Evolutionary conservation across 2,329 filamentous ascomycete genomes (phyloP).

Genomic region (Dryadomyces sulphureus): DNA sequence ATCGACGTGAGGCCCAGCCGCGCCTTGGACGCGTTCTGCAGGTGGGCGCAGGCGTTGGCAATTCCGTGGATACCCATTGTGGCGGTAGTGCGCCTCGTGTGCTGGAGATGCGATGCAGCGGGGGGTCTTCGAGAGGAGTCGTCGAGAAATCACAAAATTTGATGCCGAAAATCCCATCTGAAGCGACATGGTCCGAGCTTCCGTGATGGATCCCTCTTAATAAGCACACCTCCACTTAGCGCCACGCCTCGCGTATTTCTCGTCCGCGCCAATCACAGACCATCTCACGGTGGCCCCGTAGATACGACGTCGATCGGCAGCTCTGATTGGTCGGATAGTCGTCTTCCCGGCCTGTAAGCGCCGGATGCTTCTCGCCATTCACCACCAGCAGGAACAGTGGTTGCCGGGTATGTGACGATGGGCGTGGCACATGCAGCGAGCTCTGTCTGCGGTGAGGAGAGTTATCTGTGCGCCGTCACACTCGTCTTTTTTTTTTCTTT

Average conservation of each 20-base stretch:
- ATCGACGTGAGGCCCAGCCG: constrained; percentile 74
- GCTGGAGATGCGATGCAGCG: no score
- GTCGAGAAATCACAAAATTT: no score
- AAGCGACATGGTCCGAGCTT: background rate
- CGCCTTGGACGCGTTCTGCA: constrained; percentile 79
- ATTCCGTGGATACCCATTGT: constrained; percentile 48
- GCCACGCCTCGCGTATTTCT: no score
- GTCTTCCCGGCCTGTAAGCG: background rate
- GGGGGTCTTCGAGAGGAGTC: no score
- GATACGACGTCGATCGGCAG: background rate
- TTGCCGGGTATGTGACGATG: constrained; percentile 1
- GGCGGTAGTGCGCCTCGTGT: constrained; percentile 1
- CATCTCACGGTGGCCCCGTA: background rate
- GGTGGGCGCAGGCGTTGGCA: constrained; percentile 71
- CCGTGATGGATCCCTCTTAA: background rate
- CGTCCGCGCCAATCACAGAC: background rate
- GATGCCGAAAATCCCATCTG: background rate
- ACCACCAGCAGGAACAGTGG: background rate
- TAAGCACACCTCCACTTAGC: background rate
- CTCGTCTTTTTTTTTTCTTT: no score
- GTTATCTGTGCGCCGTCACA: no score
- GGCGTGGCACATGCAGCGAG: no score
- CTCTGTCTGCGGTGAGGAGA: background rate
- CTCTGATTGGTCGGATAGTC: constrained; percentile 4
- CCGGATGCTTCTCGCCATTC: background rate